These are phyloP conservation scores for Phytophthora pseudosyringae DNA, from an alignment of 352 stramenopile genomes.

Conservation along the genomic window DNA sequence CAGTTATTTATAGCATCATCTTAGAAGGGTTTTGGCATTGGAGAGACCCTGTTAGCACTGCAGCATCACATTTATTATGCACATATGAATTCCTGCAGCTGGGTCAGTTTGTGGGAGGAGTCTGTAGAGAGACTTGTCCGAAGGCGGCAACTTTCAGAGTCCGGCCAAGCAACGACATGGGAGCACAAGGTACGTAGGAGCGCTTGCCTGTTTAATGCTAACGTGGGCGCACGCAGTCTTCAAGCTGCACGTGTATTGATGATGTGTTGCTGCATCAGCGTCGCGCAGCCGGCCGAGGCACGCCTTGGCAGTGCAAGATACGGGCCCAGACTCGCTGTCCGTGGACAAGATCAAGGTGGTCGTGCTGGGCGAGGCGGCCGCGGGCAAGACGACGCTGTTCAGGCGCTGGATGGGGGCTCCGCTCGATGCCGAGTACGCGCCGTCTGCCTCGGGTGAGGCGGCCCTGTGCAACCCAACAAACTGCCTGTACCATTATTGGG, in stretches of 20 bases:
- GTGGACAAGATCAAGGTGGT: slow-evolving; percentile 58
- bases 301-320: slow-evolving; percentile 20
- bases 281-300: slow-evolving; percentile 23
- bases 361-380: slow-evolving; percentile 43
- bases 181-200: slow-evolving; percentile 13
- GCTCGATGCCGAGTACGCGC: slow-evolving; percentile 23
- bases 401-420: slow-evolving; percentile 47
- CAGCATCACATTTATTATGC: not conserved
- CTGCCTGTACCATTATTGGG: not conserved
- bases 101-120: not conserved
- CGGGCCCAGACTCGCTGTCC: not conserved
- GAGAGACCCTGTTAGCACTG: not conserved
- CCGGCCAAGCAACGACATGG: slow-evolving; percentile 10
- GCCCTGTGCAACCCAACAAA: not conserved
- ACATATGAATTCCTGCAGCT: no score
- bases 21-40: no score
- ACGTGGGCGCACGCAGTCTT: slow-evolving; percentile 3
- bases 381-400: slow-evolving; percentile 68
- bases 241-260: slow-evolving; percentile 11
- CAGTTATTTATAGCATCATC: no score
- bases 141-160: slow-evolving; percentile 2
- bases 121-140: slow-evolving; percentile 11
- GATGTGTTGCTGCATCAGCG: slow-evolving; percentile 24
- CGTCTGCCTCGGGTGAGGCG: slow-evolving; percentile 47
- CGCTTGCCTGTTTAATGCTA: slow-evolving; percentile 3